A percentile compares a stretch with the other conserved stretches of the same genome.
Conservation (phyloP, 371 early-diverging fungal species). For the Dentiscutata heterogama region DNA sequence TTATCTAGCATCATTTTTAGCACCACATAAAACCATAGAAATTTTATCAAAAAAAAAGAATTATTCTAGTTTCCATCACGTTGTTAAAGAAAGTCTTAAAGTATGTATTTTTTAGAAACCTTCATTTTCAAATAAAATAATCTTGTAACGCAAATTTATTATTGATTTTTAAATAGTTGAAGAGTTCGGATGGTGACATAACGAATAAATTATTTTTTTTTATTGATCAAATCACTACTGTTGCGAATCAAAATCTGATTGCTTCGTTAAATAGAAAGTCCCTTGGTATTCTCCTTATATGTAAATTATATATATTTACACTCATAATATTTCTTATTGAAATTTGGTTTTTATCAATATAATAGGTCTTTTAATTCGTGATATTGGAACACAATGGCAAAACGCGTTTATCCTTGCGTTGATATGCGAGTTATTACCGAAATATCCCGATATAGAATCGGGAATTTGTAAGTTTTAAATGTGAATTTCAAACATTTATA, state of each 20-base stretch:
- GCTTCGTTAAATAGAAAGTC: constrained; percentile 50
- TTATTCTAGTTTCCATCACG: constrained; percentile 49
- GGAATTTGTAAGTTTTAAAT: constrained; percentile 5
- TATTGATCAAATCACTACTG: constrained; percentile 37
- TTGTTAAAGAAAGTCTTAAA: constrained; percentile 53
- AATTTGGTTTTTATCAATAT: constrained; percentile 24
- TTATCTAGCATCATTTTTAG: constrained; percentile 46
- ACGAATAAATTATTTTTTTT: not conserved
- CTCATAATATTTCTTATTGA: constrained; percentile 15
- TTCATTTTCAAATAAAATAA: constrained; percentile 30
- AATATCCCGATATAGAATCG: constrained; percentile 20
- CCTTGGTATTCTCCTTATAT: constrained; percentile 51
- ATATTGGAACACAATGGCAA: constrained; percentile 69
- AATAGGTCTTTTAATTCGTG: constrained; percentile 66
- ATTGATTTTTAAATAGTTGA: constrained; percentile 44
- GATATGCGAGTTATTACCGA: constrained; percentile 62
- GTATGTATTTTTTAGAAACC: constrained; percentile 52
- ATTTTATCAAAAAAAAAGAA: constrained; percentile 49
- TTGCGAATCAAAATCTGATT: constrained; percentile 49
- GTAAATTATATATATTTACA: constrained; percentile 12
- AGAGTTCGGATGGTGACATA: constrained; percentile 32
- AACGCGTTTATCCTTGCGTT: constrained; percentile 69
- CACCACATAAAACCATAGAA: constrained; percentile 50
- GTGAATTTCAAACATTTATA: too few species aligned
- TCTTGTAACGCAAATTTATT: constrained; percentile 55